phyloP scores from a whole-genome alignment of 768 basidiomycete genomes.

The Lactarius hengduanensis region DNA sequence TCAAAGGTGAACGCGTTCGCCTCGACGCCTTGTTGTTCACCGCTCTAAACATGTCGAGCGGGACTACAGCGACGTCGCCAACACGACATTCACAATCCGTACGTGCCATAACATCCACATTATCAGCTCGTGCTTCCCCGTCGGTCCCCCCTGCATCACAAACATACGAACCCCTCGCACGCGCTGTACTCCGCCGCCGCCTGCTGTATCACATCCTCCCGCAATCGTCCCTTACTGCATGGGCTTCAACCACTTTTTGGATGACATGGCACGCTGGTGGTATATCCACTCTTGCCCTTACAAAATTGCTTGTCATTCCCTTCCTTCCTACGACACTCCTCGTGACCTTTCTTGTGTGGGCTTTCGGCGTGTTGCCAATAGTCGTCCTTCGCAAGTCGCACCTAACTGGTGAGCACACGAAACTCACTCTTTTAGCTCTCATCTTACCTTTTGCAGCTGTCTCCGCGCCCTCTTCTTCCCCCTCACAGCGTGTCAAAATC shows the following conservation, averaged over 20 bases:
- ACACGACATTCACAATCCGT: constrained; percentile 35
- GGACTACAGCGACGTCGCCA: constrained; percentile 27
- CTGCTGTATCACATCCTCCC: constrained; percentile 55
- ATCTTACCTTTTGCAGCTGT: constrained; percentile 38
- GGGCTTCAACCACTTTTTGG: constrained; percentile 43
- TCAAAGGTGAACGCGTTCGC: background rate
- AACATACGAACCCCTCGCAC: constrained; percentile 64
- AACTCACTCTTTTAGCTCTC: background rate
- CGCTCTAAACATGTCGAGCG: background rate
- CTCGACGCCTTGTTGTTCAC: background rate
- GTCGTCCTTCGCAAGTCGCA: constrained; percentile 57
- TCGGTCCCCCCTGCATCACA: constrained; percentile 56
- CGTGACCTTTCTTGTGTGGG: constrained; percentile 47
- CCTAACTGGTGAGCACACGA: constrained; percentile 52
- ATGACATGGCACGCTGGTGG: constrained; percentile 47
- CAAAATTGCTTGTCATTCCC: constrained; percentile 44
- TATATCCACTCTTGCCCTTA: constrained; percentile 33
- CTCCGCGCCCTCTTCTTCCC: constrained; percentile 52
- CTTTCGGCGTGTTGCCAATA: constrained; percentile 52
- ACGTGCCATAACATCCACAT: constrained; percentile 42
- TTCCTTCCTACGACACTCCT: constrained; percentile 40
- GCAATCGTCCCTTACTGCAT: constrained; percentile 49
- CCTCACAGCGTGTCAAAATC: constrained; percentile 46
- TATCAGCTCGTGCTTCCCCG: constrained; percentile 49
- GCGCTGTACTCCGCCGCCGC: constrained; percentile 58